Conservation (phyloP, 1,139 yeast species). For the Diutina neorugosa region DNA sequence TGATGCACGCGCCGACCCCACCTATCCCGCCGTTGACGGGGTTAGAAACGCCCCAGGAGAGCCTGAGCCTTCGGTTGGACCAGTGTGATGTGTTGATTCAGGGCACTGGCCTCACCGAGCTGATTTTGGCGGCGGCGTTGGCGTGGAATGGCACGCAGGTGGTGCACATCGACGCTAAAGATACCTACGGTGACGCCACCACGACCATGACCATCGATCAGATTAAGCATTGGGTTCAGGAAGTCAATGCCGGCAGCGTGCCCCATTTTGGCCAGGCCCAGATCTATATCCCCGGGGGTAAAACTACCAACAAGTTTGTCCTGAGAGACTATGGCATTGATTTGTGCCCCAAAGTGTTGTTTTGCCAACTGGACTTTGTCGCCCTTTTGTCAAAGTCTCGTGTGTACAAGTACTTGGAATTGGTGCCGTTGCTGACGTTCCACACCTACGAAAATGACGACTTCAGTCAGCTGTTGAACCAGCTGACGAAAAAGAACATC, state of each 20-base stretch:
- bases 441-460: conserved; percentile 87
- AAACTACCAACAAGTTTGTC: conserved; percentile 30
- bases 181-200: conserved; percentile 77
- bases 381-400: conserved; percentile 69
- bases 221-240: conserved; percentile 65
- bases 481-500: conserved; percentile 75
- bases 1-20: conserved; percentile 2
- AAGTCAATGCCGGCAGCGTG: conserved; percentile 40
- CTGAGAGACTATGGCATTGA: conserved; percentile 80
- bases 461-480: conserved; percentile 66
- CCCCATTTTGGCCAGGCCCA: conserved; percentile 47
- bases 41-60: conserved; percentile 1
- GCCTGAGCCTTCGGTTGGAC: not conserved
- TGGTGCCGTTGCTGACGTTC: conserved; percentile 77
- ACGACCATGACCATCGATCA: conserved; percentile 85
- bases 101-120: conserved; percentile 88
- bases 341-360: conserved; percentile 76
- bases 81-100: conserved; percentile 62
- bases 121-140: conserved; percentile 83
- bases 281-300: conserved; percentile 56
- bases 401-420: conserved; percentile 84
- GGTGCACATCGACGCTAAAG: conserved; percentile 73
- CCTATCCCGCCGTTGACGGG: conserved; percentile 3
- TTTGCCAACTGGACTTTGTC: conserved; percentile 78
- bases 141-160: conserved; percentile 96